Evolutionary conservation across 1,284 basidiomycete species (phyloP).

Genomic region (Phenoliferia sp.): DNA sequence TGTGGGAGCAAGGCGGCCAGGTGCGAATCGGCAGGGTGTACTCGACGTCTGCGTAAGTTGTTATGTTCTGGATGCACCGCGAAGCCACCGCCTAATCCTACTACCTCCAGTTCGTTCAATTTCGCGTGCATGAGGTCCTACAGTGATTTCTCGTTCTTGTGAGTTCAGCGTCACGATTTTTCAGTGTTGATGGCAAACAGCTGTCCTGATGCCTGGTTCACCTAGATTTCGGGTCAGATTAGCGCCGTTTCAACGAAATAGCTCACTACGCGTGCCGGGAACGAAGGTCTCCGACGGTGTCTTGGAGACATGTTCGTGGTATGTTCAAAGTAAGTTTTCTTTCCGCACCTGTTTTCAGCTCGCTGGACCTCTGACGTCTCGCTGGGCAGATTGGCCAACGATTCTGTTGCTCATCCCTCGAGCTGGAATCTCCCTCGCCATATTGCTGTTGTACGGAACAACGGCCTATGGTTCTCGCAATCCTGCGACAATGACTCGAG

Average conservation of each 20-base stretch:
- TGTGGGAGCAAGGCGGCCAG: constrained; percentile 14
- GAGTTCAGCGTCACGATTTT: background rate
- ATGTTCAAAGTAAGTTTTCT: background rate
- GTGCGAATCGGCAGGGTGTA: constrained; percentile 24
- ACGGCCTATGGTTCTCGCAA: constrained; percentile 17
- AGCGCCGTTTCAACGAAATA: background rate
- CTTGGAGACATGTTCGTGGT: background rate
- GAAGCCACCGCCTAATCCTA: background rate
- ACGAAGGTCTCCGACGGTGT: background rate
- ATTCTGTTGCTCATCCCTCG: constrained; percentile 27
- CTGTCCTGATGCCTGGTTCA: background rate
- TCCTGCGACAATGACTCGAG: background rate
- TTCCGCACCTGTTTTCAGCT: background rate
- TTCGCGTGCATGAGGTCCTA: constrained; percentile 25
- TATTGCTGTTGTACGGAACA: constrained; percentile 28
- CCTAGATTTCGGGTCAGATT: background rate
- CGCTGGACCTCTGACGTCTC: background rate
- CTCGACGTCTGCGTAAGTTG: constrained; percentile 19
- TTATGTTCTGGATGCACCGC: no score
- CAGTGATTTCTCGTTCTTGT: constrained; percentile 28
- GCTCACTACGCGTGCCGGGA: background rate
- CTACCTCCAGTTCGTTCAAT: constrained; percentile 18
- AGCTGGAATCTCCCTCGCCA: constrained; percentile 24
- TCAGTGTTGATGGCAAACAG: background rate
- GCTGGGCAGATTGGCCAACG: constrained; percentile 24